Evolutionary conservation across 768 basidiomycete species (phyloP), one percentile per base, ranked within the genome.

Genomic region (Sporobolomyces pararoseus): DNA sequence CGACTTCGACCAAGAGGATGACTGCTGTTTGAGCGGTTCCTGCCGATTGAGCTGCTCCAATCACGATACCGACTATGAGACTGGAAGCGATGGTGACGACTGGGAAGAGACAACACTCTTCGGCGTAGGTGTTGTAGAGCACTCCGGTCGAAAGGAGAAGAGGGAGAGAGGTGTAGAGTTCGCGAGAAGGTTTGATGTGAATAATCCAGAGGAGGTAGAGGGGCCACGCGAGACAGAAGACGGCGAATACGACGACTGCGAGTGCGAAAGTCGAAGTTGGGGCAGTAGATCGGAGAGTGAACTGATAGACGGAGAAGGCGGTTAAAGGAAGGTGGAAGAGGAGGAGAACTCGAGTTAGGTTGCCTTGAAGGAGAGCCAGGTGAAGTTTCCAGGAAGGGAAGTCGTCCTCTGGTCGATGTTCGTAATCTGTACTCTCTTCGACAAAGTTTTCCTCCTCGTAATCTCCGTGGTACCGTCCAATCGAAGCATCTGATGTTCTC

Each of bases 311-410:
- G 4, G 92, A 90, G 80, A 95, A 95, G 60, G 91, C 85, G 42
- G 92, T 95, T 67, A 98, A 84, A 10, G 95, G 95, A 25, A 97
- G 85, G 80, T 99, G 95, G 81, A 99, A 98, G 39, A 94, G 82
- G 46, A 96, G 83, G 50, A 98, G 85, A 65, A 97, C 82, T 68
- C 95, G 89, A 67, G 94, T 87, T 68, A 97, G 86, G 79, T 96
- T 97, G 52, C 95, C 95, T 17, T 71, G 62, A 2, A 67, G 71
- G 23, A 63, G 68, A 3, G 66, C 57, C 54, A 61, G 50, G 51
- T 73, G 68, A 1, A 73, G 62, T n/a, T 32, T 34, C 68, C 68
- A 70, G 12, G 62, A 52, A n/a, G 68, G 62, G 23, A 42, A 57
- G 27, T 51, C 27, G 32, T 68, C 51, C 37, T 66, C 63, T 4